Percentiles rank a stretch among this genome's conserved stretches.
Conservation (phyloP, 208 protist species). For the Crithidia expoeki region DNA sequence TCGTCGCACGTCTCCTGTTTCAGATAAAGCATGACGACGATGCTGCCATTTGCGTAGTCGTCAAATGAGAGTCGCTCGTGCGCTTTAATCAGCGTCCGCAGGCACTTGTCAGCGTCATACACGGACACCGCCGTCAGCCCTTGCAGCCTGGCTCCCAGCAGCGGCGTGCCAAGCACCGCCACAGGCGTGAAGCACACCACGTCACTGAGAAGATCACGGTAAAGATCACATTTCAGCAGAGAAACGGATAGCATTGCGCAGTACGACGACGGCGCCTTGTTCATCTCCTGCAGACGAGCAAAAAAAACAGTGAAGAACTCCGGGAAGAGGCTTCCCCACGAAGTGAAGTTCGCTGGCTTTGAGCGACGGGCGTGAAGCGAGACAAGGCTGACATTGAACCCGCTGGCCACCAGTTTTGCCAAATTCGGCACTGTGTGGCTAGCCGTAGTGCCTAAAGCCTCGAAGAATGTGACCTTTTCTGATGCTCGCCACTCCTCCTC, state of each 20-base stretch:
- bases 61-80: constrained; percentile 19
- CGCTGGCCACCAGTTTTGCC: constrained; percentile 10
- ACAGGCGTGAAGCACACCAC: constrained; percentile 14
- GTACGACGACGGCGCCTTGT: constrained; percentile 5
- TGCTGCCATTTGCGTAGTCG: constrained; percentile 31
- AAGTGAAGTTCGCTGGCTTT: constrained; percentile 1
- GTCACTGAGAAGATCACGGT: constrained; percentile 38
- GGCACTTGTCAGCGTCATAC: constrained; percentile 10
- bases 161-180: constrained; percentile 34
- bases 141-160: constrained; percentile 33
- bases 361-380: constrained; percentile 13
- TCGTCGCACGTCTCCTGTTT: constrained; percentile 23
- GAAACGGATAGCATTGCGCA: constrained; percentile 37
- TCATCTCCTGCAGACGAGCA: neutral
- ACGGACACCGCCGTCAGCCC: constrained; percentile 24
- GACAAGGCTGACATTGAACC: constrained; percentile 12
- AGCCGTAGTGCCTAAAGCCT: neutral
- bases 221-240: constrained; percentile 52
- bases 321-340: constrained; percentile 21
- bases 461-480: neutral
- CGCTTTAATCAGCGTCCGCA: constrained; percentile 13
- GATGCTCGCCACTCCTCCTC: constrained; percentile 4
- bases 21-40: constrained; percentile 30
- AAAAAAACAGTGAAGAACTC: constrained; percentile 35
- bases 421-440: constrained; percentile 15